Conservation (phyloP, 1,284 basidiomycete genomes). For the Heterobasidion annosum region DNA sequence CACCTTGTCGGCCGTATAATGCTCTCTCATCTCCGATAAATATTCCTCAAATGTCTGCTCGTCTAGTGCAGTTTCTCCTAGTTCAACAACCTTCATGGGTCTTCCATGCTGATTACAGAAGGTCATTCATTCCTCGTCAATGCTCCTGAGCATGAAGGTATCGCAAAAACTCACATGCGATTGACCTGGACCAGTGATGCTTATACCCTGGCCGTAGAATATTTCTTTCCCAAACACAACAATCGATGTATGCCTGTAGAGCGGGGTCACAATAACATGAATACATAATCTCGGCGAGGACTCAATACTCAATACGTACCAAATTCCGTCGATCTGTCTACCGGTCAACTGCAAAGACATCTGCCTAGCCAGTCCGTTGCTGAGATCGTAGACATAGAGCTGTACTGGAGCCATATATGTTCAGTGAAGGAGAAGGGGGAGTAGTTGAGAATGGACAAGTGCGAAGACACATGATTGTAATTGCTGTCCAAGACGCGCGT, state of each 20-base stretch:
- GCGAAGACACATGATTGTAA: neutral
- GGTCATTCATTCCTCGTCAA: conserved; percentile 4
- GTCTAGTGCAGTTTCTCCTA: conserved; percentile 80
- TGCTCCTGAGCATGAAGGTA: conserved; percentile 2
- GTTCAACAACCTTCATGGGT: conserved; percentile 68
- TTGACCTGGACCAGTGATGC: conserved; percentile 52
- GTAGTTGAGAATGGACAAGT: neutral
- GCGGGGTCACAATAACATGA: neutral
- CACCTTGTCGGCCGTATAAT: conserved; percentile 84
- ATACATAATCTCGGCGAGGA: neutral
- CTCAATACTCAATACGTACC: conserved; percentile 35
- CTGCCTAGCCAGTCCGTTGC: conserved; percentile 72
- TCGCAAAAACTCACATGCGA: conserved; percentile 58
- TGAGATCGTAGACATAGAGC: conserved; percentile 88
- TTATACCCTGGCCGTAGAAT: conserved; percentile 86
- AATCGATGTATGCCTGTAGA: conserved; percentile 76
- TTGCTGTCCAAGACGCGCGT: neutral
- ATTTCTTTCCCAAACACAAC: conserved; percentile 82
- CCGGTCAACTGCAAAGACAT: conserved; percentile 76
- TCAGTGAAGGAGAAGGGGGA: neutral
- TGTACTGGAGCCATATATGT: conserved; percentile 11
- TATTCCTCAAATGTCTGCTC: conserved; percentile 81
- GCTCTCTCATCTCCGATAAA: conserved; percentile 59
- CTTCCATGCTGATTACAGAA: conserved; percentile 55
- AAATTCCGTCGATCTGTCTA: conserved; percentile 82